Evolutionary conservation across 1,284 basidiomycete species (phyloP), one percentile per base, ranked within the genome.

Genomic region (Cutaneotrichosporon sp.): DNA sequence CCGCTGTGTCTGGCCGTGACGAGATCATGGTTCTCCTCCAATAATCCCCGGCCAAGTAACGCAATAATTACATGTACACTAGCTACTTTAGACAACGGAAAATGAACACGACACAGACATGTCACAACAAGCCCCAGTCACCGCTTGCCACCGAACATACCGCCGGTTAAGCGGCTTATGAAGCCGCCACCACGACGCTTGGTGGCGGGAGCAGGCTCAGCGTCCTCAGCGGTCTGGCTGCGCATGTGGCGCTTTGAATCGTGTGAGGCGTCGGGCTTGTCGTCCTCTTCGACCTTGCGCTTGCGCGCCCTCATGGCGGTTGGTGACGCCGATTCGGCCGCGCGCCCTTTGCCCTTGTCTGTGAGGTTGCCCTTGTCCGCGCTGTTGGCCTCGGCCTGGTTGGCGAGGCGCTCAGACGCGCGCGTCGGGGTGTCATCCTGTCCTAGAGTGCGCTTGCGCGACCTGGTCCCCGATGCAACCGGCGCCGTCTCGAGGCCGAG

Each of bases 1-100:
- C 77, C 1, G 49, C 61, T 18, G 63, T 73, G 16, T 73, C 72
- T 0, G 68, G 61, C 2, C 61, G 74, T 46, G 63, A 70, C 31
- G 75, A 76, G 31, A 66, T 78, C 16, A 65, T 71, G 0, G 49
- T 34, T 6, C 36, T 74, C 13, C 51, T 76, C n/a, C n/a, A 40
- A 22, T 61, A 64, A 16, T 31, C 22, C 49, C 14, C 10, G 8
- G 3, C 26, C 26, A 26, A 42, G 16, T 5, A 42, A 13, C 7
- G 30, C 9, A 11, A 51, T 51, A 51, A 31, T 40, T 14, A 34
- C n/a, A 56, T 40, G 52, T 49, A 56, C 21, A 53, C 49, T 26
- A 50, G 22, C 21, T 18, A 26, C 26, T 26, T 3, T 26, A 40
- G 9, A 53, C 36, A 56, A 46, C 32, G 22, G n/a, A 46, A 14